Evolutionary conservation across 2,329 filamentous ascomycete species (phyloP).

Genomic region (Claviceps sp.): DNA sequence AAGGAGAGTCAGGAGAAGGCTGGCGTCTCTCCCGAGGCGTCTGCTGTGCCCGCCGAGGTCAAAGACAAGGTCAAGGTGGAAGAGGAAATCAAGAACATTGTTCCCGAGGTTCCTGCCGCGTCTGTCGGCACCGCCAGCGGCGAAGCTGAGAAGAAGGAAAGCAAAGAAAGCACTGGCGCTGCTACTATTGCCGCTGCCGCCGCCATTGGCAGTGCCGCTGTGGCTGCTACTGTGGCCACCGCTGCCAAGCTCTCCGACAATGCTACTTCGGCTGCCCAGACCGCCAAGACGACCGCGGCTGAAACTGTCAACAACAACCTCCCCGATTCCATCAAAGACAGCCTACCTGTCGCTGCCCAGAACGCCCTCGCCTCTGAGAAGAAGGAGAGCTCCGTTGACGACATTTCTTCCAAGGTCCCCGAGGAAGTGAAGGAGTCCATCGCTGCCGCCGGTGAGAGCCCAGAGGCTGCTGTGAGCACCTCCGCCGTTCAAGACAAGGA

Average conservation of each 20-base stretch:
- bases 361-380: slow-evolving; percentile 29
- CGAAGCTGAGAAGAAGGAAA: slow-evolving; percentile 39
- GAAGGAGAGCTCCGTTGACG: slow-evolving; percentile 28
- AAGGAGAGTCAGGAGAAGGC: slow-evolving; percentile 60
- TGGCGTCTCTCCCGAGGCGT: slow-evolving; percentile 51
- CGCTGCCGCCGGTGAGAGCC: slow-evolving; percentile 41
- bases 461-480: slow-evolving; percentile 59
- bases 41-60: slow-evolving; percentile 50
- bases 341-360: slow-evolving; percentile 36
- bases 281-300: slow-evolving; percentile 22
- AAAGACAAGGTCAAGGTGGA: slow-evolving; percentile 59
- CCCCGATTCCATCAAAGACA: slow-evolving; percentile 39
- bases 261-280: slow-evolving; percentile 18
- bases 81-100: slow-evolving; percentile 54
- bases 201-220: slow-evolving; percentile 21
- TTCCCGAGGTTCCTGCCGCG: slow-evolving; percentile 45
- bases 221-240: slow-evolving; percentile 20
- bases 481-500: slow-evolving; percentile 64
- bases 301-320: slow-evolving; percentile 33
- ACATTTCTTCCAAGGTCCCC: slow-evolving; percentile 39
- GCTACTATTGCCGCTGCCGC: slow-evolving; percentile 24
- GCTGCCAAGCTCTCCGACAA: slow-evolving; percentile 24
- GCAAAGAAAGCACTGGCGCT: slow-evolving; percentile 18
- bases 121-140: slow-evolving; percentile 41
- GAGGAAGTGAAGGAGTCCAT: slow-evolving; percentile 45